These are phyloP conservation scores for Solanum bukasovii DNA, from an alignment of 257 asterid species.

Conservation along the genomic window DNA sequence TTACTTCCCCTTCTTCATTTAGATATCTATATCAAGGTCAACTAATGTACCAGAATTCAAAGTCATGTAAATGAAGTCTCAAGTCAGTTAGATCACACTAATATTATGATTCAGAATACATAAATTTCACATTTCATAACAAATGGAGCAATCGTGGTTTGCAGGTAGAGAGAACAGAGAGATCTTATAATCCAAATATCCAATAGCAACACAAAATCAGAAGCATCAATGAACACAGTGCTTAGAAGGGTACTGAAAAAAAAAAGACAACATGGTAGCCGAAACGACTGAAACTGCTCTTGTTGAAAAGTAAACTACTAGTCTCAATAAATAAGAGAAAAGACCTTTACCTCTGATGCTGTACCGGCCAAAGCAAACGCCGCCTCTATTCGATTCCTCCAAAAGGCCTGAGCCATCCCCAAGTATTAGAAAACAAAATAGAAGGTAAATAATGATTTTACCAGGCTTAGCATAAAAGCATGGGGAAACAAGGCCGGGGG, in stretches of 20 bases:
- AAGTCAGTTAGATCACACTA: background rate
- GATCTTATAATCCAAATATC: background rate
- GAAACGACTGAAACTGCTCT: background rate
- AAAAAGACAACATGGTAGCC: background rate
- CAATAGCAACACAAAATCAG: background rate
- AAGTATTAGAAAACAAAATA: slow-evolving; percentile 6
- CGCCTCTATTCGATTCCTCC: slow-evolving; percentile 93
- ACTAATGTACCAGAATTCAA: background rate
- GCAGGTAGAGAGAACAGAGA: background rate
- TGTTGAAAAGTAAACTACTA: background rate
- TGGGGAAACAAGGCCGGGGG: background rate
- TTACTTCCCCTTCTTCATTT: background rate
- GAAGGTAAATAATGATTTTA: slow-evolving; percentile 7
- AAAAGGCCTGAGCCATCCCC: slow-evolving; percentile 51
- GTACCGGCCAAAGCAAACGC: slow-evolving; percentile 91
- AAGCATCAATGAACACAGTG: background rate
- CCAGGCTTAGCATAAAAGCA: background rate
- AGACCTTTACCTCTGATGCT: slow-evolving; percentile 59
- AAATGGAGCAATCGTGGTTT: background rate
- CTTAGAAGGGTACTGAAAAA: background rate
- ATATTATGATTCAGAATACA: background rate
- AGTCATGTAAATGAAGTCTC: background rate
- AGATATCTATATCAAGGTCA: background rate
- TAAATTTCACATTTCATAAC: background rate
- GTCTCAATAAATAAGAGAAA: background rate